phyloP scores from a whole-genome alignment of 1,284 basidiomycete genomes.

The Testicularia cyperi region DNA sequence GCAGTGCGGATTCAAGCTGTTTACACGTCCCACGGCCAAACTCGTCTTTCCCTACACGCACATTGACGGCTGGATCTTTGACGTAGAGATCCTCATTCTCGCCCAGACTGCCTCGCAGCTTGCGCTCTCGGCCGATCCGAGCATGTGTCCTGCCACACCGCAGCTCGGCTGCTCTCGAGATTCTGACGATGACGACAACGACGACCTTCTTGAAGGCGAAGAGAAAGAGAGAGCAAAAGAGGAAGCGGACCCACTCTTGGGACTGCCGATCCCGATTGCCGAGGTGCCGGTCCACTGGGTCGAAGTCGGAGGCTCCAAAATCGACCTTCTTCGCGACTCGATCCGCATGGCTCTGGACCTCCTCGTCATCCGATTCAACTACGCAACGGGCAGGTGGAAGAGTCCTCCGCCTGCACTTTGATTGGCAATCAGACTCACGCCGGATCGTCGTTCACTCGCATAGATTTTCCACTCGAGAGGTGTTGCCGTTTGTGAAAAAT shows the following conservation, averaged over 20 bases:
- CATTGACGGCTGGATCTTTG: conserved; percentile 77
- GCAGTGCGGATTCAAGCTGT: conserved; percentile 87
- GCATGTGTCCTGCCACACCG: neutral
- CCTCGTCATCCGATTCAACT: conserved; percentile 78
- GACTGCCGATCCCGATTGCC: conserved; percentile 70
- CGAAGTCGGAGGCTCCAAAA: conserved; percentile 86
- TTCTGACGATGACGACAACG: too few relatives aligned
- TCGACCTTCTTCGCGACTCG: conserved; percentile 78
- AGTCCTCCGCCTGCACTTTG: conserved; percentile 9
- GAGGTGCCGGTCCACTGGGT: conserved; percentile 90
- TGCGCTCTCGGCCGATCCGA: conserved; percentile 1
- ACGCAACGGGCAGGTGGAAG: conserved; percentile 69
- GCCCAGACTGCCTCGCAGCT: conserved; percentile 62
- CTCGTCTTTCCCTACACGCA: conserved; percentile 71
- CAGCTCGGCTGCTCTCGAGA: too few relatives aligned
- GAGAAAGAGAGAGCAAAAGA: conserved; percentile 1
- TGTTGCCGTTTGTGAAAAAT: too few relatives aligned
- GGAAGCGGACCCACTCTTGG: conserved; percentile 47
- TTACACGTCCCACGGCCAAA: conserved; percentile 75
- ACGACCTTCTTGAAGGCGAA: neutral
- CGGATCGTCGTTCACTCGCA: too few relatives aligned
- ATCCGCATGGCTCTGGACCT: conserved; percentile 85
- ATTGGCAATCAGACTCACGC: too few relatives aligned
- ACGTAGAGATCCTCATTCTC: conserved; percentile 88
- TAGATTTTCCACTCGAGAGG: too few relatives aligned